Conservation (phyloP, 2,329 filamentous ascomycete genomes). For the Cordyceps tenuipes region DNA sequence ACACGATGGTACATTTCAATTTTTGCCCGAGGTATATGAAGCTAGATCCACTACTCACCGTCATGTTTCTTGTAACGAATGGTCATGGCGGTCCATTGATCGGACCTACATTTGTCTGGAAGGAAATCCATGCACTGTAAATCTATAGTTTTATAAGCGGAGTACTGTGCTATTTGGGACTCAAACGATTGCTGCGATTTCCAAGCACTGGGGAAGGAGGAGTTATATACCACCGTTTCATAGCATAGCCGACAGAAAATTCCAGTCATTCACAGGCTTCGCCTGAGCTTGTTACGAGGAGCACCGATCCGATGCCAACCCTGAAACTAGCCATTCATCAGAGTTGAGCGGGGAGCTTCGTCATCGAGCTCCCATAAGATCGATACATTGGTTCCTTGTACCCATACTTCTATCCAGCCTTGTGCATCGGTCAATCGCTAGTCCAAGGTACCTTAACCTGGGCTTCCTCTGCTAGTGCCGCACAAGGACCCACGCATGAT, state of each 20-base stretch:
- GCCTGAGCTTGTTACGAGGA: background rate
- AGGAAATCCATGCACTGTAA: background rate
- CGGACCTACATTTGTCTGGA: constrained; percentile 44
- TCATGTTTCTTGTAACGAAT: constrained; percentile 43
- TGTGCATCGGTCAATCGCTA: background rate
- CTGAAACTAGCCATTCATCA: background rate
- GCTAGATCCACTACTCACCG: constrained; percentile 58
- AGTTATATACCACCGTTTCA: too few relatives aligned
- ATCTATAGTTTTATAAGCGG: background rate
- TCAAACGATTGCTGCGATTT: too few relatives aligned
- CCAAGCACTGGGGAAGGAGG: too few relatives aligned
- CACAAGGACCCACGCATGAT: background rate
- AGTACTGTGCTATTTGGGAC: too few relatives aligned
- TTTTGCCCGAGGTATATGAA: constrained; percentile 72
- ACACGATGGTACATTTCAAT: constrained; percentile 69
- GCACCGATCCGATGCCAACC: background rate
- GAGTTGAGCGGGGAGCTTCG: background rate
- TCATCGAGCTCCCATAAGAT: background rate
- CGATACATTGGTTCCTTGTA: background rate
- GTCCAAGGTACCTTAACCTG: background rate
- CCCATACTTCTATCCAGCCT: background rate
- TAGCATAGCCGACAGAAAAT: too few relatives aligned
- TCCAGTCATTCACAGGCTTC: background rate
- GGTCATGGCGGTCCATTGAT: constrained; percentile 64
- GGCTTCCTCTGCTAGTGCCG: background rate